These are phyloP conservation scores for Austroboletus niveus DNA, from an alignment of 1,284 basidiomycete species.

Conservation along the genomic window DNA sequence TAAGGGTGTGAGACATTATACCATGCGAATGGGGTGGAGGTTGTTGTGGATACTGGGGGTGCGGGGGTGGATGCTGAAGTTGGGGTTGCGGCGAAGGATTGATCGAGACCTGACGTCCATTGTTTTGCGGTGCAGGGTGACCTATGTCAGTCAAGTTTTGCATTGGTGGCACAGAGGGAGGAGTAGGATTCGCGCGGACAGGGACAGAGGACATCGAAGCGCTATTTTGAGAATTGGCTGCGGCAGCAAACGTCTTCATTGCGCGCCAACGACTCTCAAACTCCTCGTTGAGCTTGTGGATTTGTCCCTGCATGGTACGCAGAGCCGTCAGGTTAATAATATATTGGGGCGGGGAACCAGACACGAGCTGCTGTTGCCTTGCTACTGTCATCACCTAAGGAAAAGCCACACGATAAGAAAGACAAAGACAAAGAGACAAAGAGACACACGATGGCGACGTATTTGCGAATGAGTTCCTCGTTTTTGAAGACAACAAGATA, in stretches of 20 bases:
- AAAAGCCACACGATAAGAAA: constrained; percentile 7
- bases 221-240: constrained; percentile 15
- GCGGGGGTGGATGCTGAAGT: constrained; percentile 25
- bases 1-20: constrained; percentile 9
- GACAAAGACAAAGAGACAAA: constrained; percentile 15
- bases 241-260: constrained; percentile 19
- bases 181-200: constrained; percentile 11
- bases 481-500: constrained; percentile 44
- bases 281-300: constrained; percentile 40
- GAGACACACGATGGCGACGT: constrained; percentile 53
- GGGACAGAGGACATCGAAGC: not conserved
- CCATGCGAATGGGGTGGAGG: constrained; percentile 9
- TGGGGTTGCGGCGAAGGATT: constrained; percentile 19
- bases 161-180: constrained; percentile 11
- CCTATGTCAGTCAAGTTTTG: constrained; percentile 18
- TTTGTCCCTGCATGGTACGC: constrained; percentile 46
- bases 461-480: constrained; percentile 45
- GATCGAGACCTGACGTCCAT: constrained; percentile 20
- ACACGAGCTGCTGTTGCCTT: constrained; percentile 49
- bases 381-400: constrained; percentile 49
- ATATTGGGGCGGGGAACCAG: constrained; percentile 47
- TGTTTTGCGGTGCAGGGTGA: constrained; percentile 1
- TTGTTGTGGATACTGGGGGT: constrained; percentile 12
- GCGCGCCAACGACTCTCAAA: constrained; percentile 34
- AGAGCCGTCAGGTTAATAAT: constrained; percentile 46